A percentile compares a stretch with the other conserved stretches of the same genome.
Evolutionary conservation across 2,329 filamentous ascomycete genomes (phyloP).

Genomic region (Paracamarosporium sp.): DNA sequence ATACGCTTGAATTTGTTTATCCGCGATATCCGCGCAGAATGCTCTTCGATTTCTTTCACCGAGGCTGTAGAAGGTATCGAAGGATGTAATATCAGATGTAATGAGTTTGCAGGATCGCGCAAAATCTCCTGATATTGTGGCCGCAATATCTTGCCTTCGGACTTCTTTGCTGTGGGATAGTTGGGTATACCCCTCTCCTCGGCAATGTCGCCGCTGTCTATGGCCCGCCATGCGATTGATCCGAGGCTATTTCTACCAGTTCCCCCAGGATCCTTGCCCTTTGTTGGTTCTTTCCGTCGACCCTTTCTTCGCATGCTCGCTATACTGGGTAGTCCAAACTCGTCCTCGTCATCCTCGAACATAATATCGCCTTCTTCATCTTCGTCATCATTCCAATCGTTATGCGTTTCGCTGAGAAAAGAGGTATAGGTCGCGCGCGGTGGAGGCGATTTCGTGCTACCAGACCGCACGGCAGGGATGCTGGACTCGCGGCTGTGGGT

Average conservation of each 20-base stretch:
- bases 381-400: slow-evolving; percentile 80
- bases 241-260: slow-evolving; percentile 28
- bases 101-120: slow-evolving; percentile 82
- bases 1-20: slow-evolving; percentile 99
- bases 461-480: slow-evolving; percentile 62
- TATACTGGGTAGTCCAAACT: slow-evolving; percentile 92
- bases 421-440: slow-evolving; percentile 76
- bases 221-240: slow-evolving; percentile 62
- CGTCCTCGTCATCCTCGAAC: slow-evolving; percentile 88
- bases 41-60: slow-evolving; percentile 82
- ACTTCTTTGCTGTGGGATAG: slow-evolving; percentile 88
- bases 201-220: slow-evolving; percentile 90
- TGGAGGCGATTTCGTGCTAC: slow-evolving; percentile 63
- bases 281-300: slow-evolving; percentile 53
- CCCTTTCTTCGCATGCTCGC: slow-evolving; percentile 85
- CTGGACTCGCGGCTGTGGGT: slow-evolving; percentile 65
- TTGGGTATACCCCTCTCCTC: slow-evolving; percentile 82
- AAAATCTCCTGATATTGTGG: slow-evolving; percentile 98
- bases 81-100: slow-evolving; percentile 92
- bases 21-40: slow-evolving; percentile 85
- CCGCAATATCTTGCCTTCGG: slow-evolving; percentile 91
- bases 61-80: slow-evolving; percentile 74
- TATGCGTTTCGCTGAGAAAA: slow-evolving; percentile 80
- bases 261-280: slow-evolving; percentile 53
- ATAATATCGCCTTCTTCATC: slow-evolving; percentile 74